A percentile compares a stretch with the other conserved stretches of the same genome.
phyloP scores from a whole-genome alignment of 1,284 basidiomycete species.

The Puccinia coronata region DNA sequence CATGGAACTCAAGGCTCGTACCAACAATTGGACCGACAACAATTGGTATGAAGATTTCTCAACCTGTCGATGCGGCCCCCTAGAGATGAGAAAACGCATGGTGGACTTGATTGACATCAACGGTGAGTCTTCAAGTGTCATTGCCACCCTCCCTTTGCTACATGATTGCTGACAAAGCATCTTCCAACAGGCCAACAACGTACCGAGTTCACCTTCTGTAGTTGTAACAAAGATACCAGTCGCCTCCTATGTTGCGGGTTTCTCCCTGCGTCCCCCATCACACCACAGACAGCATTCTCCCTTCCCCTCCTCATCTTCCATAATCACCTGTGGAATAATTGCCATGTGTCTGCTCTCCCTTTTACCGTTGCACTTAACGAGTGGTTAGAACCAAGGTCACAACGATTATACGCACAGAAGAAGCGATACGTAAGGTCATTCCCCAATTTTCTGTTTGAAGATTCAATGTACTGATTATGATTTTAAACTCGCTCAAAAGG shows the following conservation, averaged over 20 bases:
- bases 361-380: not conserved
- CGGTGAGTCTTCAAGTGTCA: no score
- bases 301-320: not conserved
- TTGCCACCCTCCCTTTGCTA: no score
- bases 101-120: no score
- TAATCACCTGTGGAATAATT: slow-evolving; percentile 7
- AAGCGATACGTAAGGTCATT: not conserved
- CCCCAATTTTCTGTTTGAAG: not conserved
- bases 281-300: not conserved
- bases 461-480: no score
- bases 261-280: not conserved
- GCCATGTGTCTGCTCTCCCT: not conserved
- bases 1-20: no score
- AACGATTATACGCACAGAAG: not conserved
- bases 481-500: not conserved
- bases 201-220: not conserved
- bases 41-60: no score
- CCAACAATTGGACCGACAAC: no score
- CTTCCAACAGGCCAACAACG: no score
- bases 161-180: no score
- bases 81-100: no score
- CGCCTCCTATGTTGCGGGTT: not conserved
- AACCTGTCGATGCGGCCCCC: no score
- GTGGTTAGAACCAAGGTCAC: not conserved
- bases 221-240: not conserved